phyloP scores from a whole-genome alignment of 2,329 filamentous ascomycete species.

The Xylaria sp. region DNA sequence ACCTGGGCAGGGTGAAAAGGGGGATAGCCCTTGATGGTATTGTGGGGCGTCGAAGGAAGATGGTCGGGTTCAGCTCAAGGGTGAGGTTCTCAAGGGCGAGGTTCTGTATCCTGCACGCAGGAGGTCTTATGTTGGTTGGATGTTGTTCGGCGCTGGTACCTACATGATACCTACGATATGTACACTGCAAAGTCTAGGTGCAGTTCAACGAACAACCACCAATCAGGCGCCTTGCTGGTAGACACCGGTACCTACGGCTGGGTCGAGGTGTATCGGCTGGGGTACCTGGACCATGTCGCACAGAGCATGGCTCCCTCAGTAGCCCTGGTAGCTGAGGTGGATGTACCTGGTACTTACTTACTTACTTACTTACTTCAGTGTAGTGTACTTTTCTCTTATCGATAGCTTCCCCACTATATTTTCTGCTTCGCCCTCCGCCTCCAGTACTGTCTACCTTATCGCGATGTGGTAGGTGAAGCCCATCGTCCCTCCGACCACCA shows the following conservation, averaged over 20 bases:
- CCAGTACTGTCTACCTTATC: background rate
- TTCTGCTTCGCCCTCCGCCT: slow-evolving; percentile 29
- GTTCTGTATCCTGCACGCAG: background rate
- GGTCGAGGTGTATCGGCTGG: slow-evolving; percentile 15
- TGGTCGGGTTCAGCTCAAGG: slow-evolving; percentile 1
- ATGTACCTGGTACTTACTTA: background rate
- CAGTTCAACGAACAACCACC: slow-evolving; percentile 7
- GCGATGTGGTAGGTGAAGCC: background rate
- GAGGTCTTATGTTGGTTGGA: slow-evolving; percentile 16
- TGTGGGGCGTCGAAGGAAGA: background rate
- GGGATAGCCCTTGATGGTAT: background rate
- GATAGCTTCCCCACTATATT: slow-evolving; percentile 34
- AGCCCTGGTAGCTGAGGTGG: too few relatives aligned
- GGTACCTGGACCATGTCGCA: slow-evolving; percentile 12
- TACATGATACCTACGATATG: background rate
- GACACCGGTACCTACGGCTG: too few relatives aligned
- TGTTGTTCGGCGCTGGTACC: background rate
- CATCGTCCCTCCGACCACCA: background rate
- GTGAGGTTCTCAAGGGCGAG: slow-evolving; percentile 4
- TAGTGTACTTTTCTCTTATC: slow-evolving; percentile 16
- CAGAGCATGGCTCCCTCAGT: too few relatives aligned
- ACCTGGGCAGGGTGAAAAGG: background rate
- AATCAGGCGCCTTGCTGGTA: slow-evolving; percentile 22
- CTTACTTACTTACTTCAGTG: background rate
- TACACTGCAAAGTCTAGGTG: slow-evolving; percentile 14